Conservation (phyloP, 1,139 yeast species). For the Nakaseomyces bracarensis region DNA sequence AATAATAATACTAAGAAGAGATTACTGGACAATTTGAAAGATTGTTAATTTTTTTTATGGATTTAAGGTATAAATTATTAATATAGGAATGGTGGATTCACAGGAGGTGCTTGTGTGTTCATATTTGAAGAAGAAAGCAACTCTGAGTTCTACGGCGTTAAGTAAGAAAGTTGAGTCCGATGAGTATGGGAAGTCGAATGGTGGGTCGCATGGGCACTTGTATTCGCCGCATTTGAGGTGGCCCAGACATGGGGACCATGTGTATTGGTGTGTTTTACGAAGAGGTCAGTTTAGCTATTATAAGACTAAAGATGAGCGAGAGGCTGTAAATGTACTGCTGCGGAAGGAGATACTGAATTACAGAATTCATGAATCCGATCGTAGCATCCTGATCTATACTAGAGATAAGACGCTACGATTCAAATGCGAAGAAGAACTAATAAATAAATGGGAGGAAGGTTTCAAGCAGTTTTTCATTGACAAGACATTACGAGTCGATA, state of each 20-base stretch:
- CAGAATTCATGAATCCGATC: constrained; percentile 12
- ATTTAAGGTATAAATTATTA: background rate
- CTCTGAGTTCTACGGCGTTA: constrained; percentile 4
- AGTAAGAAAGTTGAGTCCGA: constrained; percentile 5
- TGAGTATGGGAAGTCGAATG: constrained; percentile 5
- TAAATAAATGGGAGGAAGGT: constrained; percentile 15
- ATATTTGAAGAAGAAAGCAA: constrained; percentile 2
- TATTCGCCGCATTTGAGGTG: constrained; percentile 10
- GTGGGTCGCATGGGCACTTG: constrained; percentile 5
- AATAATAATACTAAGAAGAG: background rate
- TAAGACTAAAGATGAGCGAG: constrained; percentile 49
- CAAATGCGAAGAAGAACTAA: constrained; percentile 6
- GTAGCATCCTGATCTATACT: constrained; percentile 16
- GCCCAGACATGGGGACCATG: constrained; percentile 9
- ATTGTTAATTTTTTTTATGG: too few relatives aligned
- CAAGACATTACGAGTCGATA: background rate
- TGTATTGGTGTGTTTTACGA: constrained; percentile 51
- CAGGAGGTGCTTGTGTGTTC: constrained; percentile 5
- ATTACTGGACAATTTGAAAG: too few relatives aligned
- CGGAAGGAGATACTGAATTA: constrained; percentile 32
- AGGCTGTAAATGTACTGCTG: constrained; percentile 43
- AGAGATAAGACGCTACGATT: constrained; percentile 17
- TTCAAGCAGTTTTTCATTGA: constrained; percentile 12
- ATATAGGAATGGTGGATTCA: background rate
- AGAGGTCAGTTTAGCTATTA: constrained; percentile 48